Conservation (phyloP, 345 rosid species). For the Psidium guajava region DNA sequence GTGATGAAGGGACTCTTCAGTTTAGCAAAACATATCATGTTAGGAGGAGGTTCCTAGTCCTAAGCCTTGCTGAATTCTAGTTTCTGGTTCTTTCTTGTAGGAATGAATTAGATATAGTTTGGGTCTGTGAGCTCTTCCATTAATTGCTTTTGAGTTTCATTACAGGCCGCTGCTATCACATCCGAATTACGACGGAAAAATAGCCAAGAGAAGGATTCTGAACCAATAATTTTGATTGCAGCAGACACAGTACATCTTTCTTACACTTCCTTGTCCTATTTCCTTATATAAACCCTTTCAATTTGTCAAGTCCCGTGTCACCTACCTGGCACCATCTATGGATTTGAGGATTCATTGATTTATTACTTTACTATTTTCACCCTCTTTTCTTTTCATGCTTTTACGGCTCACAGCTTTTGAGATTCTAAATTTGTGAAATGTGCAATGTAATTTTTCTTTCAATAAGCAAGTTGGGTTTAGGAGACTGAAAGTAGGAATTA, state of each 20-base stretch:
- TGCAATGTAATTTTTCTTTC: neutral
- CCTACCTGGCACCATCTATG: slow-evolving; percentile 25
- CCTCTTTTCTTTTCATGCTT: neutral
- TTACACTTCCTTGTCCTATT: neutral
- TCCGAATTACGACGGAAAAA: slow-evolving; percentile 23
- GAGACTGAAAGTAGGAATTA: neutral
- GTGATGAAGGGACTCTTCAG: neutral
- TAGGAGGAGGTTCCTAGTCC: neutral
- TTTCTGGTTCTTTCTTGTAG: neutral
- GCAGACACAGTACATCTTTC: slow-evolving; percentile 65
- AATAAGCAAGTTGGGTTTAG: neutral
- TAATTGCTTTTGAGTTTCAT: slow-evolving; percentile 20
- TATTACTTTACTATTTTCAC: neutral
- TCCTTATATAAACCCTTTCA: neutral
- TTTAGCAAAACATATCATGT: neutral
- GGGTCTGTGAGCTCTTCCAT: neutral
- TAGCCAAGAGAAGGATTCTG: slow-evolving; percentile 19
- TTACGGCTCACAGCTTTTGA: neutral
- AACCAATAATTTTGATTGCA: slow-evolving; percentile 38
- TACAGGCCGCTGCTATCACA: slow-evolving; percentile 67
- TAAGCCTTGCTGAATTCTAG: neutral
- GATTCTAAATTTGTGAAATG: neutral
- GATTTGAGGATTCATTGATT: slow-evolving; percentile 19
- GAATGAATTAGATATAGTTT: neutral
- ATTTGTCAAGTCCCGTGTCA: slow-evolving; percentile 7